phyloP scores from a whole-genome alignment of 208 protist species.

The Porcisia deanei region DNA sequence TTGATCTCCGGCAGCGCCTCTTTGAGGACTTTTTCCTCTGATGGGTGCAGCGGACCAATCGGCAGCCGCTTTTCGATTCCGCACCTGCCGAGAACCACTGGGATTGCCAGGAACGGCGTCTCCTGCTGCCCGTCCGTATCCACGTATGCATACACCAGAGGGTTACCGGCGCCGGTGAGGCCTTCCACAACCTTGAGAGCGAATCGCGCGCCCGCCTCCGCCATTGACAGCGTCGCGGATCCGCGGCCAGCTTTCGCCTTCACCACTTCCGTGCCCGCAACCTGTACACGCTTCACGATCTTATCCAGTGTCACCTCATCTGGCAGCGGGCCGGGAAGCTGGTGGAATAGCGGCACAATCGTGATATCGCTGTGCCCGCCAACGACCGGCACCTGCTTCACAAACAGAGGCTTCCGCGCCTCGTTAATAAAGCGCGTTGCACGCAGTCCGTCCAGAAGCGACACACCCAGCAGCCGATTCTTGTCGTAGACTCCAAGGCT shows the following conservation, averaged over 20 bases:
- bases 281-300: slow-evolving; percentile 92
- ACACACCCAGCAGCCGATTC: slow-evolving; percentile 90
- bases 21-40: slow-evolving; percentile 45
- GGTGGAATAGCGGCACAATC: slow-evolving; percentile 93
- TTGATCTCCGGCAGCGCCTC: slow-evolving; percentile 50
- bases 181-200: slow-evolving; percentile 69
- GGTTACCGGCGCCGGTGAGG: slow-evolving; percentile 61
- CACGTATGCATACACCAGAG: slow-evolving; percentile 79
- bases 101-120: slow-evolving; percentile 71
- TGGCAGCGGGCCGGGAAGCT: slow-evolving; percentile 63
- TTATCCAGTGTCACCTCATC: slow-evolving; percentile 51
- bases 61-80: slow-evolving; percentile 81
- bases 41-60: slow-evolving; percentile 53
- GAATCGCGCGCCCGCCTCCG: slow-evolving; percentile 88
- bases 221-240: slow-evolving; percentile 97
- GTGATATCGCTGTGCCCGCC: slow-evolving; percentile 96
- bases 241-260: slow-evolving; percentile 95
- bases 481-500: slow-evolving; percentile 90
- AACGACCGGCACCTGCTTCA: slow-evolving; percentile 86
- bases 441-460: slow-evolving; percentile 92
- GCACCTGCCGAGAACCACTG: slow-evolving; percentile 69
- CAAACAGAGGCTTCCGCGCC: slow-evolving; percentile 45
- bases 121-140: slow-evolving; percentile 80
- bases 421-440: slow-evolving; percentile 93
- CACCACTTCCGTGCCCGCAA: slow-evolving; percentile 96